phyloP scores from a whole-genome alignment of 1,284 basidiomycete species.

The Marasmius tenuissimus region DNA sequence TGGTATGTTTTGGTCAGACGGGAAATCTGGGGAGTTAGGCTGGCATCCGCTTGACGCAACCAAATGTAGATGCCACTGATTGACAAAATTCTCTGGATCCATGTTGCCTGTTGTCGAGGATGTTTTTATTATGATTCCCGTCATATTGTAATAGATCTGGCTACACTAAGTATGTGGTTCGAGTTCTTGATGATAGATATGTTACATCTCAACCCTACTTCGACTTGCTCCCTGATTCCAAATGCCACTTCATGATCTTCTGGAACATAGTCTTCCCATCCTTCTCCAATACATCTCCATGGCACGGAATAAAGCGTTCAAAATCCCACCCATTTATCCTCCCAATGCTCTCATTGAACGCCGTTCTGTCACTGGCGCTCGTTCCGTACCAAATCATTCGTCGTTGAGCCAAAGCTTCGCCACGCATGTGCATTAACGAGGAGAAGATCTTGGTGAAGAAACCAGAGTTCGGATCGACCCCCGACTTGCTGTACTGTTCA shows the following conservation, averaged over 20 bases:
- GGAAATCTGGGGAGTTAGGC: no score
- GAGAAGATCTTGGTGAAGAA: background rate
- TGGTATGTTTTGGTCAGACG: no score
- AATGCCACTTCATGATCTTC: background rate
- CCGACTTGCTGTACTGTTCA: slow-evolving; percentile 66
- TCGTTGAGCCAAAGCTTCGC: background rate
- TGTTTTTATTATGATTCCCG: no score
- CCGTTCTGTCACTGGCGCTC: background rate
- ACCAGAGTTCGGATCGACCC: slow-evolving; percentile 36
- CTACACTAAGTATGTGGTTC: no score
- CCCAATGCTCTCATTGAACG: background rate
- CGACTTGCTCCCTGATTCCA: background rate
- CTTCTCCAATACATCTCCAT: background rate
- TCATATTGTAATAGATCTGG: no score
- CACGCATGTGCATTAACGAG: background rate
- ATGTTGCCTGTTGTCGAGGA: no score
- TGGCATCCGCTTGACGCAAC: no score
- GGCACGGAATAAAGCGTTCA: background rate
- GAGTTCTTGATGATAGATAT: no score
- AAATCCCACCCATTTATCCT: background rate
- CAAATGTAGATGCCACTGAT: no score
- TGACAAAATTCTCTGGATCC: no score
- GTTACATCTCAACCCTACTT: background rate
- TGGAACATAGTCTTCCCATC: background rate
- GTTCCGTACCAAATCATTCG: background rate